Base-by-base conservation (phyloP, 2,329 filamentous ascomycete genomes). In the Colletotrichum sp. region DNA sequence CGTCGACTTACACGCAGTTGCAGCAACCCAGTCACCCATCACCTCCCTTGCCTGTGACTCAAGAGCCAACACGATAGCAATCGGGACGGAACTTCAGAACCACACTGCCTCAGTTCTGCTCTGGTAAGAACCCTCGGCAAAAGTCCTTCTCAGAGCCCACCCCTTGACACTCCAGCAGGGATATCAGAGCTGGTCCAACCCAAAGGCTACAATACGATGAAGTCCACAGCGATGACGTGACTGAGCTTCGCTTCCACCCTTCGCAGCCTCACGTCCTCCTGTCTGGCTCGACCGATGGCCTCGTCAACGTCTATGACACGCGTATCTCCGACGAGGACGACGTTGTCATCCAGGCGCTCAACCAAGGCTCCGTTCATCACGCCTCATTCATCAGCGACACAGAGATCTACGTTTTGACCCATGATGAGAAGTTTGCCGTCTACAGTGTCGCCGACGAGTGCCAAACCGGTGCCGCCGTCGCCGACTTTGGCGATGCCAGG, bases 231-330 rank as follows among this genome's bases (percentile, higher is more conserved):
- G 93, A 94, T 83, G 92, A 94, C 82, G 86, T 94, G 64, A 94
- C 92, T 39, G 89, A 92, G 83, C 88, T 89, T 71, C 77, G 79
- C 77, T 92, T 93, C 79, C 92, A 94, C 82, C 92, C 93, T 0
- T 86, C 84, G 4, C 86, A 90, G 65, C 88, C 90, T 1, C 88
- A 90, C 60, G 86, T 94, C 18, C 89, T 96, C 8, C 88, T 96
- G 13, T 95, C 94, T 2, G 94, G 94, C 58, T 95, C 94, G 48
- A 96, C 94, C 16, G 95, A 97, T 83, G 94, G 94, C 8, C 89
- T 96, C 2, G 89, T 96, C 79, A 96, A 94, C 80, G 87, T 96
- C 61, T 95, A 94, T 84, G 93, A 97, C 85, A 93, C 91, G 22
- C 88, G 89, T 64, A 89, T 94, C 74, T 84, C 88, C 22, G 93